Evolutionary conservation across 176 grass and related monocot genomes (phyloP).

Genomic region (Bolboschoenus planiculmis): DNA sequence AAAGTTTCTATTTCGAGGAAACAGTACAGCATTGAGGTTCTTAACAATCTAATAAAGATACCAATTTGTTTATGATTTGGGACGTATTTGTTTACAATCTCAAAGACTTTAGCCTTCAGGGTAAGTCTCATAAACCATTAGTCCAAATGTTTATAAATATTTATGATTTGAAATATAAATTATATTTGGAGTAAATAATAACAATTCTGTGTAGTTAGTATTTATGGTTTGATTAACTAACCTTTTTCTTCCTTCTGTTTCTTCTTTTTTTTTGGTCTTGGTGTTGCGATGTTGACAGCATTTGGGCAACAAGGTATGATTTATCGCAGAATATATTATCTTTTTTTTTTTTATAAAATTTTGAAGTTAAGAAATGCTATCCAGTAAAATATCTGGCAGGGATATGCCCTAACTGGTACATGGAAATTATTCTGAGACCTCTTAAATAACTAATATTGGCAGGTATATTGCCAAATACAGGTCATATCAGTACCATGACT

Average conservation of each 20-base stretch:
- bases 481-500: constrained; percentile 8
- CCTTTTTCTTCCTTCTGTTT: constrained; percentile 5
- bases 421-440: neutral
- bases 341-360: neutral
- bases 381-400: neutral
- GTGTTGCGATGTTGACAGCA: constrained; percentile 40
- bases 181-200: neutral
- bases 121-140: no score
- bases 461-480: constrained; percentile 15
- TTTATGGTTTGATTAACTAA: constrained; percentile 30
- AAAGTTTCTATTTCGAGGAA: neutral
- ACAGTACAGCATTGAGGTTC: neutral
- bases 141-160: no score
- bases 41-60: neutral
- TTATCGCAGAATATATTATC: neutral
- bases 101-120: no score
- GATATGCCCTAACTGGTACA: neutral
- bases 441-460: neutral
- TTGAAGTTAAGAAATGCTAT: neutral
- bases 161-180: neutral
- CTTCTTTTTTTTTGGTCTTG: constrained; percentile 7
- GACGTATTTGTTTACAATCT: no score
- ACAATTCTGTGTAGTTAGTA: constrained; percentile 21
- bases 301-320: constrained; percentile 92
- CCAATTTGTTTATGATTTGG: no score